These are phyloP conservation scores for Glycine tomentella DNA, from an alignment of 306 rosid genomes.

Conservation along the genomic window DNA sequence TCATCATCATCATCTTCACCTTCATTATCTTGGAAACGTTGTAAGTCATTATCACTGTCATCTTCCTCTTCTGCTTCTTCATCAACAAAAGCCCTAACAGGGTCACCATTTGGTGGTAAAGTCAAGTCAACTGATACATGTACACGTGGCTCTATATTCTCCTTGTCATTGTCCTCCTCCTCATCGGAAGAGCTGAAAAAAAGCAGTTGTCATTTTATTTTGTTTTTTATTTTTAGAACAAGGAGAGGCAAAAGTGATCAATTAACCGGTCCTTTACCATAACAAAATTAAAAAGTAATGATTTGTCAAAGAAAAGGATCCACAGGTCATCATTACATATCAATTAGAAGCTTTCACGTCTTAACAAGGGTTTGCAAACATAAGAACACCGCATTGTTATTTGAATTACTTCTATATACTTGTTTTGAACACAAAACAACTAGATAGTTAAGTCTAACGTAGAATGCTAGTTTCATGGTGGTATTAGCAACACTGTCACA, in stretches of 20 bases:
- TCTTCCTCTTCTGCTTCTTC: slow-evolving; percentile 99
- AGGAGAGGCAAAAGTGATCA: slow-evolving; percentile 13
- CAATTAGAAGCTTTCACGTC: not conserved
- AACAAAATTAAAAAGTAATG: not conserved
- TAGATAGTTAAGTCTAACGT: not conserved
- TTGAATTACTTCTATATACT: not conserved
- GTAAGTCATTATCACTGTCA: slow-evolving; percentile 84
- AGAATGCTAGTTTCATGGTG: not conserved
- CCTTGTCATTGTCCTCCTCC: slow-evolving; percentile 81
- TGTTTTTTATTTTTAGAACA: slow-evolving; percentile 18
- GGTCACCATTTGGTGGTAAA: slow-evolving; percentile 63
- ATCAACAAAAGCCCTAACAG: slow-evolving; percentile 92
- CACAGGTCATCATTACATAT: not conserved
- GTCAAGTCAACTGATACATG: slow-evolving; percentile 49
- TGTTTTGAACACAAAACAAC: not conserved
- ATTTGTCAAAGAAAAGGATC: slow-evolving; percentile 18
- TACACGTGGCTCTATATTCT: slow-evolving; percentile 64
- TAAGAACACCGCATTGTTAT: not conserved
- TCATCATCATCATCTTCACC: slow-evolving; percentile 63
- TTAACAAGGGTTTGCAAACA: slow-evolving; percentile 6
- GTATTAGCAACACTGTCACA: slow-evolving; percentile 8
- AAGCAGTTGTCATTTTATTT: slow-evolving; percentile 29
- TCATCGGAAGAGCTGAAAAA: slow-evolving; percentile 73
- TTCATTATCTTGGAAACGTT: slow-evolving; percentile 71
- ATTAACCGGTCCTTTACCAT: not conserved